Conservation (phyloP, 208 protist species). For the Novymonas esmeraldas region DNA sequence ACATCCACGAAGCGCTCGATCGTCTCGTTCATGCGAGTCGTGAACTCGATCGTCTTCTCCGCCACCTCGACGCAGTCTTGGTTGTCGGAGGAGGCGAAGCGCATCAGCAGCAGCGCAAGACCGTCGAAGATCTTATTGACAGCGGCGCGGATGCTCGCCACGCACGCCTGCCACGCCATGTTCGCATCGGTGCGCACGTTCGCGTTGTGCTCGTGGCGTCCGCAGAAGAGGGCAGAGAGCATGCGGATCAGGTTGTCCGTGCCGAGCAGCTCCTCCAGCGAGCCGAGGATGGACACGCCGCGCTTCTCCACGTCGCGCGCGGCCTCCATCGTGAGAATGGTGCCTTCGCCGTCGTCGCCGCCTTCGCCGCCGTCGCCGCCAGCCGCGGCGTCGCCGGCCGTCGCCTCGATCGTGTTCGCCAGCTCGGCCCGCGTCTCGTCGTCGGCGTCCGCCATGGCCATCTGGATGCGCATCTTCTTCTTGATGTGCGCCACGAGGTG, state of each 20-base stretch:
- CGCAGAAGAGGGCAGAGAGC: conserved; percentile 84
- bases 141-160: conserved; percentile 85
- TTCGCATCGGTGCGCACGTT: conserved; percentile 80
- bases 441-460: conserved; percentile 43
- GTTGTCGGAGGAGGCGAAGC: conserved; percentile 77
- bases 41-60: conserved; percentile 90
- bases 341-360: conserved; percentile 18
- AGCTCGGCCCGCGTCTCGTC: conserved; percentile 32
- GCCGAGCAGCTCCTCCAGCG: conserved; percentile 84
- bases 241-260: conserved; percentile 71
- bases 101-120: conserved; percentile 71
- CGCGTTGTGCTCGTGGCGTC: conserved; percentile 81
- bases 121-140: conserved; percentile 90
- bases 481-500: conserved; percentile 86
- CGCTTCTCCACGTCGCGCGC: conserved; percentile 88
- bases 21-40: conserved; percentile 81
- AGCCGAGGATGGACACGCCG: conserved; percentile 82
- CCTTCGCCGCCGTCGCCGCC: conserved; percentile 4
- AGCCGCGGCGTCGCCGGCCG: conserved; percentile 3
- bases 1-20: conserved; percentile 82
- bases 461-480: conserved; percentile 88
- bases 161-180: conserved; percentile 89
- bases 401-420: conserved; percentile 17
- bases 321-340: conserved; percentile 74
- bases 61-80: conserved; percentile 86